Conservation (phyloP, 495 filamentous ascomycete species). For the Recurvomyces mirabilis region DNA sequence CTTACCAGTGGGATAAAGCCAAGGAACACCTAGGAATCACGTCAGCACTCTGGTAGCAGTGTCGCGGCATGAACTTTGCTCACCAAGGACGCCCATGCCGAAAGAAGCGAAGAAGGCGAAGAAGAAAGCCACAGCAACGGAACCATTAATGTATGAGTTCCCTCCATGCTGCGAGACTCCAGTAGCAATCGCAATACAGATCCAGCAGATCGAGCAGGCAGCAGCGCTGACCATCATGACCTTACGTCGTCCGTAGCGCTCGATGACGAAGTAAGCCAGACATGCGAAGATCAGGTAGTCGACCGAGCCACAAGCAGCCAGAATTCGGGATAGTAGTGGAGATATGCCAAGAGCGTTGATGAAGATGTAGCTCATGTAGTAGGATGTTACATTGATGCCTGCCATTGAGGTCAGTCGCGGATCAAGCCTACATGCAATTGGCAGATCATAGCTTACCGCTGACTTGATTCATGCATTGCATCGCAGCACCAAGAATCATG, state of each 20-base stretch:
- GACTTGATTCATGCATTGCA: slow-evolving; percentile 29
- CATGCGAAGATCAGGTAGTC: slow-evolving; percentile 29
- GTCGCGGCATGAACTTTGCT: no score
- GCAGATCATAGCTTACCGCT: no score
- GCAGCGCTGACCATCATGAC: slow-evolving; percentile 28
- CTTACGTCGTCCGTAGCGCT: slow-evolving; percentile 20
- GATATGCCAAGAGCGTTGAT: slow-evolving; percentile 15
- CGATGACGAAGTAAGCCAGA: slow-evolving; percentile 29
- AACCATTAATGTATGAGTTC: slow-evolving; percentile 23
- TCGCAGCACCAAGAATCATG: slow-evolving; percentile 27
- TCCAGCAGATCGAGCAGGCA: slow-evolving; percentile 28
- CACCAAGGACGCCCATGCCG: slow-evolving; percentile 28
- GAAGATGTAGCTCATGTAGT: slow-evolving; percentile 14
- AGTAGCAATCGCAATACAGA: slow-evolving; percentile 26
- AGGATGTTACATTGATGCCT: neutral
- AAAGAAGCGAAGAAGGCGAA: slow-evolving; percentile 22
- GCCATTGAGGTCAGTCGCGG: no score
- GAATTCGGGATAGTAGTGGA: slow-evolving; percentile 11
- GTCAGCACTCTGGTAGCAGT: no score
- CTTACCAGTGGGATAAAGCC: slow-evolving; percentile 25
- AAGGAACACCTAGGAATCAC: slow-evolving; percentile 29
- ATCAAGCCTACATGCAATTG: no score
- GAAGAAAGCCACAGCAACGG: slow-evolving; percentile 26
- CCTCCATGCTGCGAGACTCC: slow-evolving; percentile 23
- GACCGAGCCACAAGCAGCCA: slow-evolving; percentile 23